Evolutionary conservation across 345 rosid genomes (phyloP), one percentile per base, ranked within the genome.

Genomic region (Citrus hindsii): DNA sequence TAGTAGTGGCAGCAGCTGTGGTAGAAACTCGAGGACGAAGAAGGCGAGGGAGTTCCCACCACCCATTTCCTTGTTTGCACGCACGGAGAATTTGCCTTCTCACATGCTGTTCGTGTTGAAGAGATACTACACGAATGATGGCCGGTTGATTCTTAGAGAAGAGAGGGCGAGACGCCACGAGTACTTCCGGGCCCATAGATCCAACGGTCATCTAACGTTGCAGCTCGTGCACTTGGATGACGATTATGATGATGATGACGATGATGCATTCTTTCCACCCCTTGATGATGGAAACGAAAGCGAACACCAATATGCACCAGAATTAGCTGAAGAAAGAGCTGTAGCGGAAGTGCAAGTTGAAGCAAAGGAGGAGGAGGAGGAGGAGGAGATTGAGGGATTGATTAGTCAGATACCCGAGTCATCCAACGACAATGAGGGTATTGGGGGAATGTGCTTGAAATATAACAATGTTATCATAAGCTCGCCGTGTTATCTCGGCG

Each of bases 131-230:
- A 90, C 94, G 0, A 80, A 69, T 28, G 98, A 93, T 33, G 98
- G 98, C 27, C 86, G 96, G 62, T 75, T 93, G 81, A 85, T 93
- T 9, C 85, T 93, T 0, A 86, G 80, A 74, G 90, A 88, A 73
- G 98, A 90, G 85, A 89, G 71, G 60, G 92, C 88, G 48, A 86
- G 76, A 70, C 93, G 83, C 63, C 93, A 88, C 19, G 98, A 91
- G 83, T 93, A 93, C 28, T 87, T 93, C 18, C 79, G 76, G 56
- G 98, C 93, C 1, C 79, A 88, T 38, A 86, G 98, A 73, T 85
- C 88, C 71, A 81, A 89, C 25, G 96, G 98, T 12, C 91, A 95
- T 68, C 92, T 93, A 33, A 91, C 88, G 48, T 85, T 93, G 81
- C 91, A 90, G 22, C 89, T 93, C 61, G 88, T 93, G 70, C 89